Conservation (phyloP, 2,329 filamentous ascomycete genomes). For the Onygena corvina region DNA sequence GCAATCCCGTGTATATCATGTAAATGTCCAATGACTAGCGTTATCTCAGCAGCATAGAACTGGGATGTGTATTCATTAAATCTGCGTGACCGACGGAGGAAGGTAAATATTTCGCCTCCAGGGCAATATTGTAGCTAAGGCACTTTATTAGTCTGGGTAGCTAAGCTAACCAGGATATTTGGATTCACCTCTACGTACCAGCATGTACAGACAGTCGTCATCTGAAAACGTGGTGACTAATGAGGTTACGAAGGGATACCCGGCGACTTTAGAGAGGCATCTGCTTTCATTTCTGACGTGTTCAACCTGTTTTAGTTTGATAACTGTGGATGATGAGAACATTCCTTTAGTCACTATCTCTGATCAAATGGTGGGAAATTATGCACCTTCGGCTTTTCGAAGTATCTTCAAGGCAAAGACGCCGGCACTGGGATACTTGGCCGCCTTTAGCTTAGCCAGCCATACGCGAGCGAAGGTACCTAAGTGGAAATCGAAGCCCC, state of each 20-base stretch:
- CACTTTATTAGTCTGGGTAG: neutral
- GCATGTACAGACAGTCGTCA: constrained; percentile 45
- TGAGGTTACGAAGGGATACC: constrained; percentile 55
- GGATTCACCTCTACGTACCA: constrained; percentile 25
- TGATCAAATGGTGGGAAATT: neutral
- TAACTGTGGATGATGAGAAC: constrained; percentile 28
- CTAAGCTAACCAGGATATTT: neutral
- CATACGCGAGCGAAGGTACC: constrained; percentile 43
- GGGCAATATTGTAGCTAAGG: constrained; percentile 53
- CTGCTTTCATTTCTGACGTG: constrained; percentile 57
- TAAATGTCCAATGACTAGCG: constrained; percentile 52
- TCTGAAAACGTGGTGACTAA: constrained; percentile 54
- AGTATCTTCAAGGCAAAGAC: constrained; percentile 41
- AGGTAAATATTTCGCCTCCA: constrained; percentile 55
- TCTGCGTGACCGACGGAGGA: constrained; percentile 48
- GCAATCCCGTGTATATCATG: constrained; percentile 54
- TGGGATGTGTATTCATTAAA: constrained; percentile 52
- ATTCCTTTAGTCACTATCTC: constrained; percentile 10
- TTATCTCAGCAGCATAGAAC: constrained; percentile 56
- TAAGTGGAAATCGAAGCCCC: constrained; percentile 15
- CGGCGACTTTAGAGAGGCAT: constrained; percentile 49
- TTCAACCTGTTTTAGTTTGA: constrained; percentile 55
- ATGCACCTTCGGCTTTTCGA: constrained; percentile 39
- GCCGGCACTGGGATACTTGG: constrained; percentile 24
- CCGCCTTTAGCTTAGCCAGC: constrained; percentile 34